Percentiles rank a stretch among this genome's conserved stretches.
These are phyloP conservation scores for Termitomyces sp. DNA, from an alignment of 768 basidiomycete genomes.

Conservation along the genomic window DNA sequence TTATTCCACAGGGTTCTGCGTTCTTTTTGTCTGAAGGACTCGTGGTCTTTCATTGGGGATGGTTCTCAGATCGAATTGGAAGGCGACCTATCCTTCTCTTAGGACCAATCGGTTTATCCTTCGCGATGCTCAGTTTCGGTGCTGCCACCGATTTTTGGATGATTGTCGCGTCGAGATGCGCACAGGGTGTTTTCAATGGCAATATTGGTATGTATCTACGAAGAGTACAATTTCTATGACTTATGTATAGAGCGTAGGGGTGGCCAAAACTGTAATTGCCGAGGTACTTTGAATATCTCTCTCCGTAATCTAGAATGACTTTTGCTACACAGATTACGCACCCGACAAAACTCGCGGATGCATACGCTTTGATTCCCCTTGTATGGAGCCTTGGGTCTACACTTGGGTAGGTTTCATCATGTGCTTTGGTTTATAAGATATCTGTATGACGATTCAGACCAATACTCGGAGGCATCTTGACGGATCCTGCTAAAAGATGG, in stretches of 20 bases:
- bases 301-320: not conserved
- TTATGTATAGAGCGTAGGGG: conserved; percentile 21
- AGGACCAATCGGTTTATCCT: conserved; percentile 25
- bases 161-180: conserved; percentile 11
- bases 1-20: conserved; percentile 24
- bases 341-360: conserved; percentile 25
- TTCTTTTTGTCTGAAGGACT: conserved; percentile 30
- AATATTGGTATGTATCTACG: conserved; percentile 24
- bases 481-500: conserved; percentile 56
- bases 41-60: conserved; percentile 26
- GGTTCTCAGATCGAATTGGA: conserved; percentile 29
- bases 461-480: conserved; percentile 56
- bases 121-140: conserved; percentile 30
- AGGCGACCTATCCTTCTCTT: conserved; percentile 27
- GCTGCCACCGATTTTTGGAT: conserved; percentile 22
- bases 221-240: conserved; percentile 2
- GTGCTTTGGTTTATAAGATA: not conserved
- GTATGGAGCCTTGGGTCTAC: conserved; percentile 24
- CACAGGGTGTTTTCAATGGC: conserved; percentile 14
- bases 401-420: conserved; percentile 11
- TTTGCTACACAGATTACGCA: conserved; percentile 21
- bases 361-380: conserved; percentile 22
- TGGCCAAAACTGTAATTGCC: conserved; percentile 38
- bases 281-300: conserved; percentile 25
- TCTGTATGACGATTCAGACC: conserved; percentile 35